Percentiles rank a stretch among this genome's conserved stretches.
Evolutionary conservation across 139 green algal genomes (phyloP).

Genomic region (Tetradesmus lagerheimii): DNA sequence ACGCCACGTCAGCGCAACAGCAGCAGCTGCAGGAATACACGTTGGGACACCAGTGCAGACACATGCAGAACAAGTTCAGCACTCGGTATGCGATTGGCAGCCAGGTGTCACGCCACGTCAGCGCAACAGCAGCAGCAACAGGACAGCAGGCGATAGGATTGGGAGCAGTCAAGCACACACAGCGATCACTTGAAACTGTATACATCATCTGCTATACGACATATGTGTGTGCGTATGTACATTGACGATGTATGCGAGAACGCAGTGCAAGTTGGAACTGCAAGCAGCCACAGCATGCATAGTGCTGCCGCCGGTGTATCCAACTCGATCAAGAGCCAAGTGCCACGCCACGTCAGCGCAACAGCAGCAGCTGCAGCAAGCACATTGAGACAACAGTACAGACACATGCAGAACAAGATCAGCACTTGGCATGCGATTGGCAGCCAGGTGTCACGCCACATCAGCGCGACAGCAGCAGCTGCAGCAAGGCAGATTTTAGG

Average conservation of each 20-base stretch:
- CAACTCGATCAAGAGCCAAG: no score
- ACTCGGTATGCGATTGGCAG: not conserved
- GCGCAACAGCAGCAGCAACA: not conserved
- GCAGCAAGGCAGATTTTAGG: no score
- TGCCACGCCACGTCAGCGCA: not conserved
- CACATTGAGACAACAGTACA: not conserved
- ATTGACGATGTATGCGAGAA: no score
- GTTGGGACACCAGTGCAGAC: not conserved
- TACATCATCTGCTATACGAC: no score
- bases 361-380: not conserved
- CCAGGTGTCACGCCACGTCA: not conserved
- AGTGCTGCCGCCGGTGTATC: no score
- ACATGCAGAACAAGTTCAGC: not conserved
- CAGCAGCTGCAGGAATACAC: not conserved
- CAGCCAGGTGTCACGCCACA: not conserved
- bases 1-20: not conserved
- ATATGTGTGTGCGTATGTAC: no score
- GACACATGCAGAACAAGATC: not conserved
- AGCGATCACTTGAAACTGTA: no score
- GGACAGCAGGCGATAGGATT: no score
- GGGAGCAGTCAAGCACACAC: no score
- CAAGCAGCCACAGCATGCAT: no score
- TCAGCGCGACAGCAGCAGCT: not conserved
- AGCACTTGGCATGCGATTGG: no score
- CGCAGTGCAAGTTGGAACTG: no score